Percentiles rank a stretch among this genome's conserved stretches.
Conservation (phyloP, 75 land plant species). For the Cunninghamia lanceolata region DNA sequence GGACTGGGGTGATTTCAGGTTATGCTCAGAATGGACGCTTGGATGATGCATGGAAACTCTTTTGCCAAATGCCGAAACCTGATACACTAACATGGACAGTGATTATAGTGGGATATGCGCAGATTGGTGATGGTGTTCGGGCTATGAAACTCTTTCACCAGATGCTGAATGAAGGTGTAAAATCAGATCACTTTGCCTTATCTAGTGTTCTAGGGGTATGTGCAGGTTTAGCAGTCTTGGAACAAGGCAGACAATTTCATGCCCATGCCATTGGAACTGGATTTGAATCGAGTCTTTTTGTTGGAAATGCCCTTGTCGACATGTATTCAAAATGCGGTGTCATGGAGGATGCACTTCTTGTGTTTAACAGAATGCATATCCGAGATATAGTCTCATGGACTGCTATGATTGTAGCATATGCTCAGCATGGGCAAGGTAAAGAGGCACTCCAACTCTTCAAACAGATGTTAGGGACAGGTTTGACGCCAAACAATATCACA, state of each 20-base stretch:
- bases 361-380: not conserved
- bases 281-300: constrained; percentile 13
- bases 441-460: constrained; percentile 37
- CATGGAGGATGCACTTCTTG: not conserved
- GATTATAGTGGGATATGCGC: constrained; percentile 35
- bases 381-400: constrained; percentile 52
- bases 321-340: constrained; percentile 5
- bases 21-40: constrained; percentile 40
- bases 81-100: constrained; percentile 50
- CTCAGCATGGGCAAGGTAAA: constrained; percentile 38
- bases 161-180: constrained; percentile 19
- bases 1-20: constrained; percentile 63
- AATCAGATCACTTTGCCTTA: constrained; percentile 17
- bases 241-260: constrained; percentile 16
- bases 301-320: constrained; percentile 1
- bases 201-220: constrained; percentile 15
- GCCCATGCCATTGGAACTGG: constrained; percentile 7
- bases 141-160: constrained; percentile 23
- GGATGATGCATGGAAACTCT: constrained; percentile 25
- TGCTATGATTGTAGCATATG: constrained; percentile 57
- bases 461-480: constrained; percentile 12
- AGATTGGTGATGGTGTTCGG: constrained; percentile 22
- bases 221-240: constrained; percentile 11
- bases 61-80: constrained; percentile 26
- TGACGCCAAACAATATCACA: constrained; percentile 11